Base-by-base conservation (phyloP, 2,329 filamentous ascomycete species). In the Plectosphaerella sp. region DNA sequence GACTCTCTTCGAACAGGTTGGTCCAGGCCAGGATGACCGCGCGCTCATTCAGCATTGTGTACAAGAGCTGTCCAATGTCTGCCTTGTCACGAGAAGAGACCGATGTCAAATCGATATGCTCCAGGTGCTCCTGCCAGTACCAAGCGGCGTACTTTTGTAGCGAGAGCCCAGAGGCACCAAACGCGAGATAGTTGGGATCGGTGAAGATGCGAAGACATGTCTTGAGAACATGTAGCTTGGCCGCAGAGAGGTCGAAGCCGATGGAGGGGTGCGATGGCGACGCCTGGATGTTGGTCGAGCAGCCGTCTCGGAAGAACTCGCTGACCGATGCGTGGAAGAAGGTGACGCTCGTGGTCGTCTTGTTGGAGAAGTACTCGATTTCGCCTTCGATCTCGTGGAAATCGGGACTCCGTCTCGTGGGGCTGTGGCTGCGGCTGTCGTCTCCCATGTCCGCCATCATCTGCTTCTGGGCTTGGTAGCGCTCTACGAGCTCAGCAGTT, bases 101-200 rank as follows among this genome's bases (percentile, higher is more conserved):
- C 0, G 54, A 54, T 0, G 54, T 46, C 1, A 64, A 63, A 39
- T 72, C 65, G 14, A 74, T 58, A 0, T 62, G 64, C 0, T 64
- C 64, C 12, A 73, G 50, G 55, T 74, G 72, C 36, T 74, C 71
- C 48, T 72, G 72, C 72, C 72, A 74, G 52, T 74, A 74, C 72
- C 72, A 73, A 0, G 71, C 71, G 0, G 72, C 70, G 36, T 74
- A 74, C 45, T 71, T 20, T 22, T 59, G 56, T 11, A 58, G 8
- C 8, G 57, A 52, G 12, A 55, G 28, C 8, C 55, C 55, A 43
- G 57, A 51, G 2, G 67, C 52, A n/a, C 57, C 57, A 8, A 52
- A 52, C 1, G 39, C 43, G 5, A 53, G 45, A 24, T 47, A 58
- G 8, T 52, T 51, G 2, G 56, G 51, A 20, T 72, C 61, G 3